Evolutionary conservation across 768 basidiomycete species (phyloP), one percentile per base, ranked within the genome.

Genomic region (Rhodosporidiobolus odoratus): DNA sequence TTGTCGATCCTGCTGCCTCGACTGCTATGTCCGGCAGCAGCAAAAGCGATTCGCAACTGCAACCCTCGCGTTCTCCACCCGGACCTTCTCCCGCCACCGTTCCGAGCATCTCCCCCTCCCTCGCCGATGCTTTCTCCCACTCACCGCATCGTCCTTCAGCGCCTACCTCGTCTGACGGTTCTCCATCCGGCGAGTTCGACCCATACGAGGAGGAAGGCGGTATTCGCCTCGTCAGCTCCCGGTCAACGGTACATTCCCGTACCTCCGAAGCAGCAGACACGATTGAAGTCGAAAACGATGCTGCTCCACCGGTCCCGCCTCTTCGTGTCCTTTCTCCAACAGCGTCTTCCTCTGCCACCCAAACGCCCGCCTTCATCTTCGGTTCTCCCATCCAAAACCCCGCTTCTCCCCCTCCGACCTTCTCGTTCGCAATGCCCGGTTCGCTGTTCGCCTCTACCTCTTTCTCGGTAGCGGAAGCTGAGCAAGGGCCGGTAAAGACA

Each of bases 401-500:
- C 9, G 17, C 50, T 2, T 16, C 54, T 16, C 54, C 56, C 12
- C 32, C 52, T 3, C 15, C 41, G 3, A 34, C 58, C 58, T 67
- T 67, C 50, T 43, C 66, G 10, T 67, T 60, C 25, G 12, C 58
- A 9, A 67, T 67, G 66, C 66, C 66, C 3, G 58, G 66, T 25
- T 21, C 50, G 8, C 57, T 58, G 19, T 57, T 58, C 35, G 35
- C 62, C 30, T 52, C 62, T n/a, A 59, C 58, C 32, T 6, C 38
- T 15, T 53, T 43, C 5, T n/a, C 58, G 2, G 19, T 37, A 9
- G 48, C 27, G 1, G 21, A n/a, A n/a, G 7, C 21, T 12, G 48
- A 25, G 8, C 8, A 9, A n/a, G 41, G 16, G 10, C 2, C n/a
- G n/a, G 16, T 3, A 17, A 60, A 60, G 43, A 16, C 57, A 0